phyloP scores from a whole-genome alignment of 1,139 yeast species.

The Magnusiomyces magnusii region DNA sequence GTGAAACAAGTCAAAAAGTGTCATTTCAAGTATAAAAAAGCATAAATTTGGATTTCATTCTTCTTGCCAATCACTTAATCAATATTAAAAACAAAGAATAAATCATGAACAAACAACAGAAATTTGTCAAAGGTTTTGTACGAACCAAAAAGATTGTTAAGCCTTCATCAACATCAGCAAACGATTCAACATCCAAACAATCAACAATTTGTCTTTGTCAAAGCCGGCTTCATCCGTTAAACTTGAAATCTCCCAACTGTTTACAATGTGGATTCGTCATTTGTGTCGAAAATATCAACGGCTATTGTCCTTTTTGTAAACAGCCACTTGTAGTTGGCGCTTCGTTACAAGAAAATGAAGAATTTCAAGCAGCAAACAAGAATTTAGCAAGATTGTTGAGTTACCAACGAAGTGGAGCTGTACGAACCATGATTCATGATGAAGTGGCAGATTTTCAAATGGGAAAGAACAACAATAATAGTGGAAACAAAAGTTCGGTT shows the following conservation, averaged over 20 bases:
- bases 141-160: background rate
- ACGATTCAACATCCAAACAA: background rate
- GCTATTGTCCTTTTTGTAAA: conserved; percentile 84
- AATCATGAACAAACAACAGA: background rate
- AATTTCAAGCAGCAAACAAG: conserved; percentile 52
- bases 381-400: conserved; percentile 63
- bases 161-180: background rate
- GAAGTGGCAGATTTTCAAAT: conserved; percentile 83
- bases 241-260: conserved; percentile 90
- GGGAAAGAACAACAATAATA: too few relatives aligned
- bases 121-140: background rate
- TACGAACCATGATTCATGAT: conserved; percentile 86
- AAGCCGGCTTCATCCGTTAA: conserved; percentile 71
- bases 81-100: too few relatives aligned
- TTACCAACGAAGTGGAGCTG: conserved; percentile 82
- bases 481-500: too few relatives aligned
- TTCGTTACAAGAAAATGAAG: conserved; percentile 43
- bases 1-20: background rate
- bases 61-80: background rate
- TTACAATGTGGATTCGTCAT: conserved; percentile 90
- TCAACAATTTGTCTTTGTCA: conserved; percentile 54
- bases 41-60: background rate
- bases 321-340: conserved; percentile 50
- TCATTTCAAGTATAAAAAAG: background rate
- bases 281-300: conserved; percentile 79